phyloP scores from a whole-genome alignment of 2,329 filamentous ascomycete species.

The Endocalyx cinctus region DNA sequence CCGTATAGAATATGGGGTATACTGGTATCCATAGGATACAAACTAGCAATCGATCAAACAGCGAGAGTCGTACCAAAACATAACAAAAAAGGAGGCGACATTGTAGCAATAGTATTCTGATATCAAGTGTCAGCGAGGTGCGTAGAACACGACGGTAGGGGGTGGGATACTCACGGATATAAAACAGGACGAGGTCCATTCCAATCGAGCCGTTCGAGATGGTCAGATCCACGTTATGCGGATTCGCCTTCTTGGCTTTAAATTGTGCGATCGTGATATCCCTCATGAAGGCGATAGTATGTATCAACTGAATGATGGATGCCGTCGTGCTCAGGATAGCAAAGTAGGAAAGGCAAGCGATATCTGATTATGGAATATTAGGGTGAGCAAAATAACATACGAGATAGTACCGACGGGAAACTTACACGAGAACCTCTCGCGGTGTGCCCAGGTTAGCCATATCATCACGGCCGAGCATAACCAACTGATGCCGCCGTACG shows the following conservation, averaged over 20 bases:
- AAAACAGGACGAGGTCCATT: constrained; percentile 20
- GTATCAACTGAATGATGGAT: constrained; percentile 19
- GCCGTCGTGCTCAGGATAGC: constrained; percentile 16
- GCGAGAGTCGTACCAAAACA: too few species aligned
- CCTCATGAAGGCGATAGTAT: constrained; percentile 14
- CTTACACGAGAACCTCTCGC: constrained; percentile 20
- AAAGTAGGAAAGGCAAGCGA: constrained; percentile 18
- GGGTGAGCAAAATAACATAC: too few species aligned
- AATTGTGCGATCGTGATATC: constrained; percentile 16
- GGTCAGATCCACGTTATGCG: constrained; percentile 18
- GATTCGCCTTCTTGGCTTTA: constrained; percentile 8
- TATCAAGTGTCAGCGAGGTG: neutral
- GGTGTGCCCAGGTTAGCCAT: constrained; percentile 20
- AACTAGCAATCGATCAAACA: too few species aligned
- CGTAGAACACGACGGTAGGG: too few species aligned
- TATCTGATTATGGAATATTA: too few species aligned
- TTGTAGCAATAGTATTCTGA: constrained; percentile 23
- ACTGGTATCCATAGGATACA: too few species aligned
- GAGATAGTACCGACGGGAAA: too few species aligned
- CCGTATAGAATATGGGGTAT: too few species aligned
- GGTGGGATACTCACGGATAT: constrained; percentile 17
- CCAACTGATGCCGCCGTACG: constrained; percentile 8
- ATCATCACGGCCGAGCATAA: constrained; percentile 13
- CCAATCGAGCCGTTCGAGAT: constrained; percentile 21
- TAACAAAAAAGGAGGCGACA: constrained; percentile 20